Evolutionary conservation across 495 filamentous ascomycete genomes (phyloP).

Genomic region (Talaromyces nanjingensis): DNA sequence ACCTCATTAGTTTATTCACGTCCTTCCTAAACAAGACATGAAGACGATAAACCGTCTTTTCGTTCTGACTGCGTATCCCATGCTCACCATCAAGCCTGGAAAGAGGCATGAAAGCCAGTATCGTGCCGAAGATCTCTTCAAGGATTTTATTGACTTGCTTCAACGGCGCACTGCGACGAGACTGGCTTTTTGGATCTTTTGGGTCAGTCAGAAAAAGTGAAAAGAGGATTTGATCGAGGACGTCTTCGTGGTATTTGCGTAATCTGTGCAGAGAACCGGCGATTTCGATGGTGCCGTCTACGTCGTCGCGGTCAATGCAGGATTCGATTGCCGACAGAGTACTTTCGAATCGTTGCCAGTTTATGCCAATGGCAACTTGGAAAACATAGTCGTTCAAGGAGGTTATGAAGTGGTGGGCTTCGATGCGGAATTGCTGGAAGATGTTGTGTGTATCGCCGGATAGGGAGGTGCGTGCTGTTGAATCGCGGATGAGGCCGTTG

Average conservation of each 20-base stretch:
- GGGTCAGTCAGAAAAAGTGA: slow-evolving; percentile 62
- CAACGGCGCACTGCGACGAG: slow-evolving; percentile 10
- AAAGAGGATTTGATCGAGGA: slow-evolving; percentile 75
- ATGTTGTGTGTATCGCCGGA: slow-evolving; percentile 34
- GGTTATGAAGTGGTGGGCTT: slow-evolving; percentile 71
- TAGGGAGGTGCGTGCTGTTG: slow-evolving; percentile 33
- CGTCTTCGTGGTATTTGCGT: slow-evolving; percentile 62
- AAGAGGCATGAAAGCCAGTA: slow-evolving; percentile 60
- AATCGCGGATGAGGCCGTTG: slow-evolving; percentile 60
- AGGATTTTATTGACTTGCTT: slow-evolving; percentile 63
- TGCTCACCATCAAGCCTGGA: slow-evolving; percentile 36
- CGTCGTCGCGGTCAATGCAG: slow-evolving; percentile 41
- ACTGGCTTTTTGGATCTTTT: slow-evolving; percentile 28
- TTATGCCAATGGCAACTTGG: slow-evolving; percentile 61
- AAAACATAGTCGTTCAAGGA: slow-evolving; percentile 68
- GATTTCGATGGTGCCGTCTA: slow-evolving; percentile 44
- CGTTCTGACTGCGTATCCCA: slow-evolving; percentile 29
- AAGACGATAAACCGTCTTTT: slow-evolving; percentile 41
- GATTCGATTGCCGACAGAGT: slow-evolving; percentile 58
- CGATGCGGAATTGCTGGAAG: slow-evolving; percentile 58
- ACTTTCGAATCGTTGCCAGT: slow-evolving; percentile 62
- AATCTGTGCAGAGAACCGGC: slow-evolving; percentile 53
- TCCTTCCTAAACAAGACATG: slow-evolving; percentile 62
- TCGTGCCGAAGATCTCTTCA: slow-evolving; percentile 66
- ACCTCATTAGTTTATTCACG: slow-evolving; percentile 52